These are phyloP conservation scores for Starmerella potacharoeniae DNA, from an alignment of 805 yeast genomes.

Conservation along the genomic window DNA sequence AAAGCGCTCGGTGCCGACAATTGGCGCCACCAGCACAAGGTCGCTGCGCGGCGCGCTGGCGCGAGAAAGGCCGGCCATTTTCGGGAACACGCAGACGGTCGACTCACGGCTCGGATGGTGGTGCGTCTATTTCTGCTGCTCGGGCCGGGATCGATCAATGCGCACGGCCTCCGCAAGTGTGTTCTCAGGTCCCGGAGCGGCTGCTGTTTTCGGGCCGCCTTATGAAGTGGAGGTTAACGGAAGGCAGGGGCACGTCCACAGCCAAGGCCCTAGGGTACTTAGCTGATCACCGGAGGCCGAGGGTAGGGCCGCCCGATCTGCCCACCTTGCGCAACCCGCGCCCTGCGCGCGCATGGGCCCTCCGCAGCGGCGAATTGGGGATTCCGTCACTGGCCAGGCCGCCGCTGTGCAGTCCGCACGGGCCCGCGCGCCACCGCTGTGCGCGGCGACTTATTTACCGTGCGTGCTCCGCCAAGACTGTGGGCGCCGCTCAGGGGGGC, in stretches of 20 bases:
- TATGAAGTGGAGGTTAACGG: neutral
- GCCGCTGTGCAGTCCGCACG: too few relatives aligned
- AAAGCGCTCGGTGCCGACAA: constrained; percentile 5
- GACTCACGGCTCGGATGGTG: neutral
- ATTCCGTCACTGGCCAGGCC: neutral
- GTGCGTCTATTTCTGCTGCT: neutral
- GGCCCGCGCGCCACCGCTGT: too few relatives aligned
- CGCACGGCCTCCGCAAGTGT: neutral
- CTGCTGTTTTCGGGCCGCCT: neutral
- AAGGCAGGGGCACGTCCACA: neutral
- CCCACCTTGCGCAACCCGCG: neutral
- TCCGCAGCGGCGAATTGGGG: neutral
- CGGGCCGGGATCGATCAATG: neutral
- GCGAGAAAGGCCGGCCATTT: neutral
- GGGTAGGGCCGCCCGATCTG: neutral
- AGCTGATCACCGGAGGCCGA: neutral
- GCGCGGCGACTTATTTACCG: too few relatives aligned
- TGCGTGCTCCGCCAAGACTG: too few relatives aligned
- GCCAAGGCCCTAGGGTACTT: neutral
- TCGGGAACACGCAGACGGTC: neutral
- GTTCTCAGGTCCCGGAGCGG: too few relatives aligned
- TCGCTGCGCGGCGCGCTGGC: neutral
- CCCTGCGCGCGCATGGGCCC: neutral
- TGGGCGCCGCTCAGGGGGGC: too few relatives aligned
- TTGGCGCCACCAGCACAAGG: constrained; percentile 10